Evolutionary conservation across 1,284 basidiomycete species (phyloP).

Genomic region (Phylloporus sp.): DNA sequence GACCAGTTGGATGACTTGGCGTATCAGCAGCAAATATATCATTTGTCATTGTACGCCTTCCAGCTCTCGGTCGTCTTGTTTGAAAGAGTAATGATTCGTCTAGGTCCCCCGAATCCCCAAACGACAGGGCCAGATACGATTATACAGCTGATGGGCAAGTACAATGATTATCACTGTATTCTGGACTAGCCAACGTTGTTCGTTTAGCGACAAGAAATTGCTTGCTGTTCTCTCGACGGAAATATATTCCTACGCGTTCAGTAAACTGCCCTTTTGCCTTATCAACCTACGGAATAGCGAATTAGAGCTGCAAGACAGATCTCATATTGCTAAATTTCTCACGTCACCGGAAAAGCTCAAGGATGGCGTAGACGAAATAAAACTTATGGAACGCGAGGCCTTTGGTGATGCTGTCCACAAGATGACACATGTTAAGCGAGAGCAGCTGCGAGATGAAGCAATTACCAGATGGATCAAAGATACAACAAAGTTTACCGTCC

Average conservation of each 20-base stretch:
- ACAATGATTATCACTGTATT: not conserved
- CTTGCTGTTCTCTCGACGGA: not conserved
- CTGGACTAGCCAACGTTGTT: not conserved
- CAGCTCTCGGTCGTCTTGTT: too few relatives aligned
- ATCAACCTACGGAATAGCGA: not conserved
- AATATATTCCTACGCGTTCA: not conserved
- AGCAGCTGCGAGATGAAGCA: not conserved
- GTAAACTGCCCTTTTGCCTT: conserved; percentile 1
- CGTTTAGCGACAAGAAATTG: not conserved
- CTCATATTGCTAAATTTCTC: not conserved
- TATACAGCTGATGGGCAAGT: not conserved
- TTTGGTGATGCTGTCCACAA: not conserved
- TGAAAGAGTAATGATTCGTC: not conserved
- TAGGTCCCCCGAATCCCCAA: not conserved
- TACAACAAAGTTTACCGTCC: not conserved
- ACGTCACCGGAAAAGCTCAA: not conserved
- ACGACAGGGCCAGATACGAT: not conserved
- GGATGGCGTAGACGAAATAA: not conserved
- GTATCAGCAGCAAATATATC: not conserved
- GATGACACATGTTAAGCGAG: not conserved
- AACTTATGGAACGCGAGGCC: not conserved
- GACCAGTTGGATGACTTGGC: not conserved
- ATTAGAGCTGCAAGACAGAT: not conserved
- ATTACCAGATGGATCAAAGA: not conserved
- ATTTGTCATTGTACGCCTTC: not conserved